Evolutionary conservation across 441 rosid species (phyloP), one percentile per base, ranked within the genome.

Genomic region (Metrosideros polymorpha): DNA sequence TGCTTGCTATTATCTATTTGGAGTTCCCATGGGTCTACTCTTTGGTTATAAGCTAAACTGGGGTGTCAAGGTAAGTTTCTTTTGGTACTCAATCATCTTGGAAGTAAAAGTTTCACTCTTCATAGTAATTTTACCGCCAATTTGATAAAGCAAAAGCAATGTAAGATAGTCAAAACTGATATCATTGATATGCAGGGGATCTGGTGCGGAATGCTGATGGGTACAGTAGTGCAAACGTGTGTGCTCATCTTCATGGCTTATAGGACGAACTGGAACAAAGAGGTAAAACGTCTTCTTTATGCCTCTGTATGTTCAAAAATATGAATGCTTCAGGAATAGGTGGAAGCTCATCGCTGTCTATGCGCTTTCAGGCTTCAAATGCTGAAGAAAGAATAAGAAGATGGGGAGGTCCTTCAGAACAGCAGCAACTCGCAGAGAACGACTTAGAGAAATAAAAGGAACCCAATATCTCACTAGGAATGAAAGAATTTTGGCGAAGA

Each of bases 261-360:
- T n/a, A 89, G 59, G 88, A 92, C 95, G 22, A 93, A 93, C 86
- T 94, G 97, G 96, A 85, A 87, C 89, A 92, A 85, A 66, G 95
- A 93, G 90, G 95, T 91, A 32, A 76, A 8, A 8, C 25, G 29
- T 32, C 25, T 77, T 51, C n/a, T 56, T n/a, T 4, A 10, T 35
- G 45, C 63, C 84, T 82, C 47, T 52, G 19, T 17, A 6, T 17
- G 25, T 24, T 8, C 9, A 15, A 1, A 19, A 4, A 35, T 18
- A 27, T 79, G 14, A 42, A 50, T 8, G 32, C 45, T 66, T 66
- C 45, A 32, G 77, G 77, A 66, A 66, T 18, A 35, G 45, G 77
- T 66, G 13, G 1, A 35, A 66, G 77, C 45, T 66, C 76, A 35
- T 35, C 45, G 27, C 27, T 22, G 27, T 19, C 45, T 66, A 27